Percentiles rank a stretch among this genome's conserved stretches.
Conservation (phyloP, 1,139 yeast species). For the Suhomyces yuchorum region DNA sequence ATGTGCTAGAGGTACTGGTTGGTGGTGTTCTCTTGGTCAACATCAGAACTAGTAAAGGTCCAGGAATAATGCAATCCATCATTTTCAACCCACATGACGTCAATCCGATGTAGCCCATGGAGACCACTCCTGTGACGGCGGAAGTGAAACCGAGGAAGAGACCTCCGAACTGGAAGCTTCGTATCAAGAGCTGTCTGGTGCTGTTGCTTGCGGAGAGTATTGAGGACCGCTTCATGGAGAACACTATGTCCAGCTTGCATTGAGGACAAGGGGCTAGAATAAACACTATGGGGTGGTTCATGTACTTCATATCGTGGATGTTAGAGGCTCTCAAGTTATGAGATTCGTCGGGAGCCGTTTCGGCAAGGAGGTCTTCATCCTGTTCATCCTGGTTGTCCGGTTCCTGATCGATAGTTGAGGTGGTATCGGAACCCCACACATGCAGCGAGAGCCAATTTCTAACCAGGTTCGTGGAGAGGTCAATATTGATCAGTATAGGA, state of each 20-base stretch:
- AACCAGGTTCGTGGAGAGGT: slow-evolving; percentile 2
- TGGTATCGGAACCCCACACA: slow-evolving; percentile 4
- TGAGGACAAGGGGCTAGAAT: slow-evolving; percentile 47
- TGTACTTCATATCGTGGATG: slow-evolving; percentile 2
- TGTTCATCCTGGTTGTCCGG: background rate
- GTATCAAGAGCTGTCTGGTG: slow-evolving; percentile 24
- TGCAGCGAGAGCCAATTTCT: slow-evolving; percentile 7
- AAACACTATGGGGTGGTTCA: slow-evolving; percentile 19
- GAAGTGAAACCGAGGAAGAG: slow-evolving; percentile 41
- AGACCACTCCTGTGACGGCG: slow-evolving; percentile 45
- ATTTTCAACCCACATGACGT: slow-evolving; percentile 45
- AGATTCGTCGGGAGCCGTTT: background rate
- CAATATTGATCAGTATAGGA: slow-evolving; percentile 3
- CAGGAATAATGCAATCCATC: slow-evolving; percentile 42
- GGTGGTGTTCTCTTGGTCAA: slow-evolving; percentile 22
- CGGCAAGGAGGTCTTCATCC: background rate
- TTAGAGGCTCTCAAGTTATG: background rate
- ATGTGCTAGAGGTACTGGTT: slow-evolving; percentile 4
- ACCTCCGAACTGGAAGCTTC: slow-evolving; percentile 35
- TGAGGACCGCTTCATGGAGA: slow-evolving; percentile 36
- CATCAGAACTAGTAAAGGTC: slow-evolving; percentile 34
- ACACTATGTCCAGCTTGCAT: slow-evolving; percentile 42
- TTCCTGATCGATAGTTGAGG: background rate
- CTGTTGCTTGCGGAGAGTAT: slow-evolving; percentile 28
- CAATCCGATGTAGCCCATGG: slow-evolving; percentile 46